Base-by-base conservation (phyloP, 1,139 yeast genomes). In the Yamadazyma songkhlaensis region DNA sequence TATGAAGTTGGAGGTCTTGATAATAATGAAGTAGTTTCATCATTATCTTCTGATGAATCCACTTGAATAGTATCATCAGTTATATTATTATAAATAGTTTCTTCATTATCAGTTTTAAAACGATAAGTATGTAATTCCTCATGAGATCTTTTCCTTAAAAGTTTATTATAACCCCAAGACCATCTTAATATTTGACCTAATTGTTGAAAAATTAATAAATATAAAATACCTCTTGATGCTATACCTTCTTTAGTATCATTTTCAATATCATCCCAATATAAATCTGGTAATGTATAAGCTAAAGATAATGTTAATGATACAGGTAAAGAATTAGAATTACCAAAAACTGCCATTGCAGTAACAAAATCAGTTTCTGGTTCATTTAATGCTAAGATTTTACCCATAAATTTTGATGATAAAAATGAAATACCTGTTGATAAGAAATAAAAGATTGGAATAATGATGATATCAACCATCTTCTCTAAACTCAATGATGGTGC, bases 111-210 rank as follows among this genome's bases (percentile, higher is more conserved):
- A 25, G 25, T 22, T 29, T 45, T 42, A 8, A 34, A 27, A 29
- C 38, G 40, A 34, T 66, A 64, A 17, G 60, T 49, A 36, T 62
- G 55, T 42, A 75, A 60, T 45, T 74, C 79, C 31, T 59, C 57
- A 11, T 47, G 55, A 3, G 72, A 59, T 40, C 82, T 68, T 49
- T 67, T 77, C 35, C 82, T 73, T 43, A 86, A 65, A 42, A 86
- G 65, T 20, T 79, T 82, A 55, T 86, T 84, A 61, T 79, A 85
- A n/a, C 95, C 95, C 94, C 95, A 86, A 3, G 92, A 83, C 95
- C 95, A 86, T 44, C 95, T 69, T 42, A 86, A 67, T 50, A 85
- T 74, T 62, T 85, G 95, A 28, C 95, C 95, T 54, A 86, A 70
- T 57, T 86, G 95, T 64, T 86, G 95, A 61, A 86, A 86, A 35